Evolutionary conservation across 2,329 filamentous ascomycete species (phyloP), one percentile per base, ranked within the genome.

Genomic region (Aspergillus ruber): DNA sequence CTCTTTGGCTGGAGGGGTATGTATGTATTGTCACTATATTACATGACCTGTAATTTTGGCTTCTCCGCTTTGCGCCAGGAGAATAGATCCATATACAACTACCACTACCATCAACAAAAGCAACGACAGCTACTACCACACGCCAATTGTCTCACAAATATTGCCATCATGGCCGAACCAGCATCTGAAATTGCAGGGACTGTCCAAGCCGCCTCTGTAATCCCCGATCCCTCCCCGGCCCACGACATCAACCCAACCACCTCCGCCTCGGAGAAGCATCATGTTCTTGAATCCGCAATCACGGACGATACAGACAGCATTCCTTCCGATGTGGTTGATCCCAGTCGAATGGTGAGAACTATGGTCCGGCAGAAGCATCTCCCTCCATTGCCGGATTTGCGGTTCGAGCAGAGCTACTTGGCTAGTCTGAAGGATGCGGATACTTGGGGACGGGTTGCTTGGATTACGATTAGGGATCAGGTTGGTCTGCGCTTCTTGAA

Each of bases 321-420:
- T 44, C 69, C 71, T 13, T 76, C 75, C 47, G 71, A 75, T 45
- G 67, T 81, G 39, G 64, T 74, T 36, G 63, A 71, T 45, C 61
- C 59, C 12, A 61, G 54, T 40, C 64, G 61, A 6, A 63, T 64
- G 27, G 57, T 72, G 44, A 64, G 61, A 27, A 65, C 68, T 3
- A 48, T 64, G 3, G 56, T 64, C 10, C 66, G 71, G 13, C 65
- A 67, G 12, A 60, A 66, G 27, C 65, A 63, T n/a, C 79, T 96
- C 62, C 90, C 90, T 42, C 82, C 82, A 3, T 66, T 86, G 42
- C 83, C 83, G 3, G 93, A 98, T 72, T 75, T 98, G 56, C 82
- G 93, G 39, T 97, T 97, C 71, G 93, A 98, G 73, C 93, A 98
- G 78, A 96, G 90, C 76, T 98, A 98, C 69, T 79, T 98, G 47